Conservation (phyloP, 176 grass and related monocot species). For the Neostapfia colusana region DNA sequence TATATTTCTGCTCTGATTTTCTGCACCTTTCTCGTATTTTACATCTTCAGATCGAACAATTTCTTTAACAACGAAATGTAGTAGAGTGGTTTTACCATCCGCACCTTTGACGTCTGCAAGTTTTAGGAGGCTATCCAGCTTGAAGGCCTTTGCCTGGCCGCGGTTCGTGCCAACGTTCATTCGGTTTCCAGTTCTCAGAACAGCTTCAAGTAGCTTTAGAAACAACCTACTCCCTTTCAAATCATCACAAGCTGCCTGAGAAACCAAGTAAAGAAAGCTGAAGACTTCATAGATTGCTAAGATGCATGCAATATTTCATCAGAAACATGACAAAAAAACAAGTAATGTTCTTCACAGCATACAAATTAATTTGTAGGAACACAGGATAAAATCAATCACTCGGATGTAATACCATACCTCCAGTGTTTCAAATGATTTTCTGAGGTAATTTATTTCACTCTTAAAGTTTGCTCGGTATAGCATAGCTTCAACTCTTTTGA, state of each 20-base stretch:
- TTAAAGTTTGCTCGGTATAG: conserved; percentile 95
- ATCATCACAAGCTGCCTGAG: conserved; percentile 88
- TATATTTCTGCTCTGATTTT: conserved; percentile 39
- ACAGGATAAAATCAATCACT: background rate
- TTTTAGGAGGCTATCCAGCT: conserved; percentile 91
- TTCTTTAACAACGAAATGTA: conserved; percentile 90
- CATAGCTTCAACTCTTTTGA: conserved; percentile 91
- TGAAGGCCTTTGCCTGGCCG: conserved; percentile 82
- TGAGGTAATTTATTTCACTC: conserved; percentile 82
- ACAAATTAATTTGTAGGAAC: background rate
- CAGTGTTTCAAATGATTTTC: conserved; percentile 80
- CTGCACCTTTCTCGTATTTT: conserved; percentile 37
- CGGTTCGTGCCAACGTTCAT: conserved; percentile 91
- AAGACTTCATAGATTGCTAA: background rate
- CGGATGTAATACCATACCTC: conserved; percentile 53
- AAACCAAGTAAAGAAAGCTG: background rate
- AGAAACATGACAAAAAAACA: background rate
- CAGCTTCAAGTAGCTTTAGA: conserved; percentile 85
- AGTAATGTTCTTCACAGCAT: background rate
- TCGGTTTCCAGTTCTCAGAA: conserved; percentile 80
- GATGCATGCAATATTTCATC: background rate
- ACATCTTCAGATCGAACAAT: conserved; percentile 73
- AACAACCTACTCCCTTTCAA: conserved; percentile 80
- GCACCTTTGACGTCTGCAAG: conserved; percentile 79
- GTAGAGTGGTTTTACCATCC: conserved; percentile 82